Evolutionary conservation across 1,284 basidiomycete species (phyloP).

Genomic region (Moniliella sp.): DNA sequence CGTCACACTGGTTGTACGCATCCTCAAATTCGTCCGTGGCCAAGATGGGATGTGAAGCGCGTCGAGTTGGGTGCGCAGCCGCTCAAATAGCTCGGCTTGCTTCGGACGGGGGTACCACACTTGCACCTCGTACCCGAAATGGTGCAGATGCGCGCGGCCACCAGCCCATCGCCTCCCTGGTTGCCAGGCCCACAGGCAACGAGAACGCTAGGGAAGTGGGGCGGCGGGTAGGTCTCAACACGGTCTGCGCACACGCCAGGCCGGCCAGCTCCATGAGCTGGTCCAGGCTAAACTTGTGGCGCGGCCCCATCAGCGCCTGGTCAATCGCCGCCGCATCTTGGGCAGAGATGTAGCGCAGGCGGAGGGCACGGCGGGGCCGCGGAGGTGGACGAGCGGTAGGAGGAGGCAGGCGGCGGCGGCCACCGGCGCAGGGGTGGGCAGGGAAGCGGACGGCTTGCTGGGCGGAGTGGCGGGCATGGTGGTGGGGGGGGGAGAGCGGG

Average conservation of each 20-base stretch:
- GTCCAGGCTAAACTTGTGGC: slow-evolving; percentile 14
- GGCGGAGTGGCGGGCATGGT: too few relatives aligned
- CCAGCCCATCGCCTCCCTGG: slow-evolving; percentile 81
- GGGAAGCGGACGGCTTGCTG: too few relatives aligned
- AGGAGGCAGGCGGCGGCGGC: too few relatives aligned
- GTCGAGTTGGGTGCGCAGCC: too few relatives aligned
- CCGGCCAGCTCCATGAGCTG: too few relatives aligned
- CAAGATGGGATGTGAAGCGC: slow-evolving; percentile 53
- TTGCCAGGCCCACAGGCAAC: slow-evolving; percentile 79
- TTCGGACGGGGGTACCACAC: slow-evolving; percentile 29
- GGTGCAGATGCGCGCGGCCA: slow-evolving; percentile 64
- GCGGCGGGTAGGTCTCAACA: slow-evolving; percentile 52
- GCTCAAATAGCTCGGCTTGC: slow-evolving; percentile 22
- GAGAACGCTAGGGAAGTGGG: slow-evolving; percentile 51
- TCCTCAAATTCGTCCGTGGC: slow-evolving; percentile 38
- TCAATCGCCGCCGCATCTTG: slow-evolving; percentile 18
- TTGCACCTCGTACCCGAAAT: slow-evolving; percentile 22
- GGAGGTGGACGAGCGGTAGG: too few relatives aligned
- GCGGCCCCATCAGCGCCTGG: slow-evolving; percentile 17
- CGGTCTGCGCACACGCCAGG: slow-evolving; percentile 69
- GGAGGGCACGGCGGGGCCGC: too few relatives aligned
- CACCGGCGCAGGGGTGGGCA: too few relatives aligned
- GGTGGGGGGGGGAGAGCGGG: too few relatives aligned
- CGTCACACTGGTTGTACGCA: slow-evolving; percentile 48
- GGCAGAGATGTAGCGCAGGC: slow-evolving; percentile 19